Conservation (phyloP, 768 basidiomycete species). For the Suillus clintonianus region DNA sequence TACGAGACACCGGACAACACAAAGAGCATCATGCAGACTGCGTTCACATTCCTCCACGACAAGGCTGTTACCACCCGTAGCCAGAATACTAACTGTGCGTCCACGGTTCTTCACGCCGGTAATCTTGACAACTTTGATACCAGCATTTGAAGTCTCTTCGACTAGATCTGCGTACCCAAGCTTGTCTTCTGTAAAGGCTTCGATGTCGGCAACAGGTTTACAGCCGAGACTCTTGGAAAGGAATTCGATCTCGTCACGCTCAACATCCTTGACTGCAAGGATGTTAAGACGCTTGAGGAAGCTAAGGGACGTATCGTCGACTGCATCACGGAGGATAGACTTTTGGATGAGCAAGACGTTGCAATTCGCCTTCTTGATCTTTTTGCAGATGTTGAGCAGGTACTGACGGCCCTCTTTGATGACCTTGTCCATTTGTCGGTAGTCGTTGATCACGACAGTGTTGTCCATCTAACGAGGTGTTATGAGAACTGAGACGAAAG, state of each 20-base stretch:
- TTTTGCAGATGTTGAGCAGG: constrained; percentile 96
- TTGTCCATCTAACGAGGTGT: constrained; percentile 86
- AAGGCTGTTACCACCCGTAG: constrained; percentile 89
- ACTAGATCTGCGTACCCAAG: constrained; percentile 95
- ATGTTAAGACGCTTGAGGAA: constrained; percentile 98
- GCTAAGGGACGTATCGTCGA: constrained; percentile 95
- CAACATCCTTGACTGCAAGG: constrained; percentile 94
- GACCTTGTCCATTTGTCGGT: constrained; percentile 99
- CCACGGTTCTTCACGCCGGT: constrained; percentile 95
- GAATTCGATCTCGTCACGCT: constrained; percentile 98
- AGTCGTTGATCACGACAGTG: constrained; percentile 98
- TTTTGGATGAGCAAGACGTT: constrained; percentile 99
- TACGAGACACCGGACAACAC: constrained; percentile 96
- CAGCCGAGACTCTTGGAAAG: constrained; percentile 92
- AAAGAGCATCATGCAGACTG: constrained; percentile 97
- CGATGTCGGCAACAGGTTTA: constrained; percentile 96
- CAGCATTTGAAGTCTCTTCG: constrained; percentile 81
- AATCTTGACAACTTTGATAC: constrained; percentile 90
- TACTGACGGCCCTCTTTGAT: constrained; percentile 99
- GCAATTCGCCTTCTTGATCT: constrained; percentile 99
- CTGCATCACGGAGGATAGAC: constrained; percentile 98
- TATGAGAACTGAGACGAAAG: neutral
- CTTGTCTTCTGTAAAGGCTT: constrained; percentile 97
- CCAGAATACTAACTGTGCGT: constrained; percentile 92
- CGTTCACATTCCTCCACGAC: constrained; percentile 97